These are phyloP conservation scores for Coix lacrymajobi DNA, from an alignment of 176 grass and related monocot genomes.

Conservation along the genomic window DNA sequence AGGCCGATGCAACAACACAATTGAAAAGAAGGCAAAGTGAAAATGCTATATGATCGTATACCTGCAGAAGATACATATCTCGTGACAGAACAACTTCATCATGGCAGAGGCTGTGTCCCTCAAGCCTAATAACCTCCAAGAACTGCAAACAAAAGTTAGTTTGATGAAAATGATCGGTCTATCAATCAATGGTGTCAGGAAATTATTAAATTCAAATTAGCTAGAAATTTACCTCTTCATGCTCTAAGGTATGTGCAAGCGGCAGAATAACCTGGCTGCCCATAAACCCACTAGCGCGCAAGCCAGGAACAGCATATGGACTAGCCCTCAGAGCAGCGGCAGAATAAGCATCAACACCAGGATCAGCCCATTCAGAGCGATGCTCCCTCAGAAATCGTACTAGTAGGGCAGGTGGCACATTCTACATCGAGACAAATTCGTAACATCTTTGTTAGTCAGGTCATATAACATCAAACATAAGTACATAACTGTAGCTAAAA, in stretches of 20 bases:
- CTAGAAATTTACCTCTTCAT: conserved; percentile 85
- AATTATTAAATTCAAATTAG: neutral
- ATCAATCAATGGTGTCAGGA: neutral
- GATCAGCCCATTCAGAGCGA: conserved; percentile 89
- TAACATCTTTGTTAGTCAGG: neutral
- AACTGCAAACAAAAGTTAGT: conserved; percentile 47
- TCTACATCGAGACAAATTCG: conserved; percentile 44
- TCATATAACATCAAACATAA: conserved; percentile 3
- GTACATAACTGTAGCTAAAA: neutral
- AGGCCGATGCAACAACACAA: neutral
- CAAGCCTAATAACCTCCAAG: conserved; percentile 90
- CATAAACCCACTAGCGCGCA: conserved; percentile 60
- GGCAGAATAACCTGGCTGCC: conserved; percentile 91
- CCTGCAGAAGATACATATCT: conserved; percentile 95
- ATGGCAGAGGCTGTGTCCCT: conserved; percentile 85
- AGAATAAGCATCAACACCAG: conserved; percentile 88
- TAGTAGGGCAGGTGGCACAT: conserved; percentile 80
- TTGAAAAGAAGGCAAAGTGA: neutral
- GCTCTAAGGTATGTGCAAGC: conserved; percentile 85
- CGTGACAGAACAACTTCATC: conserved; percentile 89
- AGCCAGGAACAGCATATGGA: conserved; percentile 67
- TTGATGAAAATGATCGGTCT: neutral
- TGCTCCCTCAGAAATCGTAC: conserved; percentile 91
- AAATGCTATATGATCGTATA: conserved; percentile 13
- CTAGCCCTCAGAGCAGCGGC: conserved; percentile 72